These are phyloP conservation scores for Aureobasidium namibiae DNA, from an alignment of 2,329 filamentous ascomycete genomes.

Conservation along the genomic window DNA sequence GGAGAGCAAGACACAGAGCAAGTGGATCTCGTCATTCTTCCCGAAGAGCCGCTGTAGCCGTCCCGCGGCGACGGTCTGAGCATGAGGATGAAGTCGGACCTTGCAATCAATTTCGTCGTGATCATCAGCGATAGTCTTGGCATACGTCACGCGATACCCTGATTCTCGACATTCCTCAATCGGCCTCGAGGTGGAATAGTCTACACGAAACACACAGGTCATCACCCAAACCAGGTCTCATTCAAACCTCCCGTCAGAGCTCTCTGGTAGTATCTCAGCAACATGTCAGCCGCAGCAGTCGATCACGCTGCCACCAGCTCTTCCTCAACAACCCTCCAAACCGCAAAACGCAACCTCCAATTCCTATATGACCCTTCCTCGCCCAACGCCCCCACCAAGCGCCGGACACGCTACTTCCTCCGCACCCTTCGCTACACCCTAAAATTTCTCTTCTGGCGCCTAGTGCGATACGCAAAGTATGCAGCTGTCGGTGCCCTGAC, in stretches of 20 bases:
- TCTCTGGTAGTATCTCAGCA: not conserved
- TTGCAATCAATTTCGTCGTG: not conserved
- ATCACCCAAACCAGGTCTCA: no score
- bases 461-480: conserved; percentile 36
- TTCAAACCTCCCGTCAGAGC: no score
- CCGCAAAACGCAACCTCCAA: conserved; percentile 24
- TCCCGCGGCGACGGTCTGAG: not conserved
- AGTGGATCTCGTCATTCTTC: not conserved
- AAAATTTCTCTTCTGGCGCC: conserved; percentile 36
- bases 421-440: conserved; percentile 30
- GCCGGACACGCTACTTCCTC: conserved; percentile 33
- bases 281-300: not conserved
- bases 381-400: conserved; percentile 23
- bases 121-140: not conserved
- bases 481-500: conserved; percentile 33
- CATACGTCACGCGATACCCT: not conserved
- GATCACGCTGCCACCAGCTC: not conserved
- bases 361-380: conserved; percentile 31
- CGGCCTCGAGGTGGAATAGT: not conserved
- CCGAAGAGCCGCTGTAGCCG: not conserved
- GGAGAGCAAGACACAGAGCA: not conserved
- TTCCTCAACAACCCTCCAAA: not conserved
- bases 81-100: not conserved
- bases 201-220: no score
- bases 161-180: not conserved